These are phyloP conservation scores for Tremellales sp. DNA, from an alignment of 1,284 basidiomycete genomes.

Conservation along the genomic window DNA sequence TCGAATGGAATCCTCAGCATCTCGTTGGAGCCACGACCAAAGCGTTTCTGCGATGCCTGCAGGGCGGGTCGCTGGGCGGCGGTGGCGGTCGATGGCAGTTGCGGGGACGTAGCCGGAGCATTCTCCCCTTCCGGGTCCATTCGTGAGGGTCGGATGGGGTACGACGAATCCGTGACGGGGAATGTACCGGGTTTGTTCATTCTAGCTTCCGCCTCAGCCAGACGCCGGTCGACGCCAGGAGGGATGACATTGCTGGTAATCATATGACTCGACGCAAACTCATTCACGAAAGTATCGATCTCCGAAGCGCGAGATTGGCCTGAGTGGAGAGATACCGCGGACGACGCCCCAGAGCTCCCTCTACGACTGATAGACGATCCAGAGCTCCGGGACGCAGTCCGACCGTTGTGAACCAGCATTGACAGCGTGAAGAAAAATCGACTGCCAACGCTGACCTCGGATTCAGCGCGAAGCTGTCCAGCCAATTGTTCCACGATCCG, in stretches of 20 bases:
- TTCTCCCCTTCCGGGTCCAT: constrained; percentile 28
- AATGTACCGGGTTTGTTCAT: constrained; percentile 42
- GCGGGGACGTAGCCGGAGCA: neutral
- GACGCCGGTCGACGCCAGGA: constrained; percentile 46
- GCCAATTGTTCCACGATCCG: constrained; percentile 76
- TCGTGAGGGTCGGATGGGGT: constrained; percentile 46
- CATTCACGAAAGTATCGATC: constrained; percentile 66
- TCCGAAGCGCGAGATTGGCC: constrained; percentile 45
- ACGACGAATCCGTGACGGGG: constrained; percentile 45
- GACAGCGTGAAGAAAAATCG: constrained; percentile 54
- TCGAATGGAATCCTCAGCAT: too few species aligned
- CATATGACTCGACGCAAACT: constrained; percentile 51
- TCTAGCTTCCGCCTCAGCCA: constrained; percentile 30
- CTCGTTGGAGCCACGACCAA: too few species aligned
- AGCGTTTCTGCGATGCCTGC: neutral
- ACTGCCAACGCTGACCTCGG: constrained; percentile 64
- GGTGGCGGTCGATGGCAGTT: constrained; percentile 3
- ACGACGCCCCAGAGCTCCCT: constrained; percentile 16
- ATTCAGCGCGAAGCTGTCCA: constrained; percentile 75
- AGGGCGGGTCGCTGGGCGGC: neutral
- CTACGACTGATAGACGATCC: constrained; percentile 8
- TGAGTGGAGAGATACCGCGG: constrained; percentile 15
- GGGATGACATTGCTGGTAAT: constrained; percentile 25
- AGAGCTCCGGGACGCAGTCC: constrained; percentile 2
- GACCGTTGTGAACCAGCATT: constrained; percentile 26